Evolutionary conservation across 1,284 basidiomycete genomes (phyloP), one percentile per base, ranked within the genome.

Genomic region (Pisolithus thermaeus): DNA sequence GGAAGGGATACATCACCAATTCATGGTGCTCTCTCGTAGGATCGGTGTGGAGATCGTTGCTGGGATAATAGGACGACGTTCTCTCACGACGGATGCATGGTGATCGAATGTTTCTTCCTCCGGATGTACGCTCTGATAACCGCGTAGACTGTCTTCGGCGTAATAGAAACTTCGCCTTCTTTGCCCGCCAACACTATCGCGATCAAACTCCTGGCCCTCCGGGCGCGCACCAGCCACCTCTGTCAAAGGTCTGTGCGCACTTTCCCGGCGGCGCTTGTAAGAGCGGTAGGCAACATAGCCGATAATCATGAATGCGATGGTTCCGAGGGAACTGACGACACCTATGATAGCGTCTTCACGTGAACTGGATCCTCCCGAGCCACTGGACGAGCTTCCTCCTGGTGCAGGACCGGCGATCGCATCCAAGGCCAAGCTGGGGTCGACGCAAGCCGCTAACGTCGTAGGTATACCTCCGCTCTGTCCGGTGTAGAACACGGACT

Each of bases 271-370:
- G 54, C 80, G 74, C 67, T 83, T 80, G 63, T 79, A 69, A 7
- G 79, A 78, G 50, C 81, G 76, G 57, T 78, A 80, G 23, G 78
- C 70, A 51, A 90, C 80, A 71, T 81, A 85, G 12, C 70, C 75
- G 30, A 88, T 74, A 27, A 88, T 79, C 30, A 85, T 61, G 20
- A 89, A 59, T 0, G 86, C 83, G 54, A 90, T 77, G 5, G 76
- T 84, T 28, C 87, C 88, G 16, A 91, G 76, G 2, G 85, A 81
- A 35, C 75, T 80, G 56, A 89, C 85, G 8, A 91, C 86, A 32
- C 88, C 89, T 53, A 91, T 89, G 61, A 91, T 89, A 7, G 85
- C 86, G 57, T 90, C 80, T 61, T 84, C 78, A 7, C 88, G 73
- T 14, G 77, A 50, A 16, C 58, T 57, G 5, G 62, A 57, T 25